Conservation (phyloP, 768 basidiomycete species). For the Calvatia gigantea region DNA sequence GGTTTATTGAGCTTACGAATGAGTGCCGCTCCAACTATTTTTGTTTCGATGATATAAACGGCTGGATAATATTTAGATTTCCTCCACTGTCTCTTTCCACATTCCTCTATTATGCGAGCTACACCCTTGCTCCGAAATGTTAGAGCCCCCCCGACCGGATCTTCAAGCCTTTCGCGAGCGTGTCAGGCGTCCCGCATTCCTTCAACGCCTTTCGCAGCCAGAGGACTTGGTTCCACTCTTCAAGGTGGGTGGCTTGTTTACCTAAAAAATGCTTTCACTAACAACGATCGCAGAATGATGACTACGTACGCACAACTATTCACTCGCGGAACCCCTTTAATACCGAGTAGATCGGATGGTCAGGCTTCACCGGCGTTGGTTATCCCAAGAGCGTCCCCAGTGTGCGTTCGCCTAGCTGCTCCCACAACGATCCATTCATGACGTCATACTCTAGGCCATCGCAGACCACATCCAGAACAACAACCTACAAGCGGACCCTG, state of each 20-base stretch:
- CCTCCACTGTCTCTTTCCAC: neutral
- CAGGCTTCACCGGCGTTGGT: constrained; percentile 48
- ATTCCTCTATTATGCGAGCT: neutral
- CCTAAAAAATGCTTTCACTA: neutral
- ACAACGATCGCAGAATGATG: constrained; percentile 32
- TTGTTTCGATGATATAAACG: neutral
- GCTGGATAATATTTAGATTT: neutral
- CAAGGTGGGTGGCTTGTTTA: neutral
- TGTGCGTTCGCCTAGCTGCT: constrained; percentile 21
- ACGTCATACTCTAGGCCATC: constrained; percentile 31
- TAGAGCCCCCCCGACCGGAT: neutral
- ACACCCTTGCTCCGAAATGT: constrained; percentile 1
- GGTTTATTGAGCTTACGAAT: neutral
- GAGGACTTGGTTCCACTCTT: constrained; percentile 5
- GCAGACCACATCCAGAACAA: constrained; percentile 40
- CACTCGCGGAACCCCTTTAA: neutral
- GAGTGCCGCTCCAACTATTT: neutral
- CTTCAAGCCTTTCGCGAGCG: neutral
- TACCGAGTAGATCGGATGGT: constrained; percentile 41
- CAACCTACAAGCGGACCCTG: constrained; percentile 39
- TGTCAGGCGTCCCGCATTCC: neutral
- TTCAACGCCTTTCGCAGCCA: neutral
- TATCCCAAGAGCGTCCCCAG: constrained; percentile 45
- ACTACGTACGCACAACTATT: constrained; percentile 31
- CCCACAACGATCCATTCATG: neutral